Percentiles rank a stretch among this genome's conserved stretches.
phyloP scores from a whole-genome alignment of 148 eudicot species.

The Pouteria glomerata region DNA sequence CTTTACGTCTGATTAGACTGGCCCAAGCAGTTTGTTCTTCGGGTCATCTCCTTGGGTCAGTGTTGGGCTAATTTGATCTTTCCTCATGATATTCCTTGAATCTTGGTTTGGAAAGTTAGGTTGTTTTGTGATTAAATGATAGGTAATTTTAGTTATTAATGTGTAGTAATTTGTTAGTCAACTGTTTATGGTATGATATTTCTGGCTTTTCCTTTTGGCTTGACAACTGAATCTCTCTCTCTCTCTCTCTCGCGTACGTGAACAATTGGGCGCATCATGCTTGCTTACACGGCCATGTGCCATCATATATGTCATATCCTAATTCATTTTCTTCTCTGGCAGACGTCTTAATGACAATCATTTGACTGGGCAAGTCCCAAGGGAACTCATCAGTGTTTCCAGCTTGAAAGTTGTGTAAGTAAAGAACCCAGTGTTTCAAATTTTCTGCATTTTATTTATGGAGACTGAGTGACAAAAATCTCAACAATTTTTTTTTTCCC shows the following conservation, averaged over 20 bases:
- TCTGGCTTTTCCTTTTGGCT: neutral
- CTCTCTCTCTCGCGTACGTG: neutral
- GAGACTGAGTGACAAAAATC: neutral
- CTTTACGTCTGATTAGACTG: neutral
- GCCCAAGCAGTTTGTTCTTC: neutral
- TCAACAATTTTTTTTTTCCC: slow-evolving; percentile 13
- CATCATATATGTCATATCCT: neutral
- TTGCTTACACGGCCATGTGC: neutral
- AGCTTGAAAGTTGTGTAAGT: slow-evolving; percentile 97
- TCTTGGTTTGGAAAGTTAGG: neutral
- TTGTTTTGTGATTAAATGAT: neutral
- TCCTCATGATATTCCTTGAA: neutral
- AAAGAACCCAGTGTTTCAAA: neutral
- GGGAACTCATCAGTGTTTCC: slow-evolving; percentile 47
- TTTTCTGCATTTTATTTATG: neutral
- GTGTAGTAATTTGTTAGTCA: neutral
- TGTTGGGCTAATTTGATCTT: neutral
- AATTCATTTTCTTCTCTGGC: slow-evolving; percentile 14
- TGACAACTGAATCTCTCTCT: neutral
- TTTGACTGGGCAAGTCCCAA: slow-evolving; percentile 72
- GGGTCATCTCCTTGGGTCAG: neutral
- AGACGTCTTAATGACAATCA: slow-evolving; percentile 86
- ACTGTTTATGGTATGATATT: neutral
- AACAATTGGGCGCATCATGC: neutral
- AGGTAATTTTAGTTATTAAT: neutral